These are phyloP conservation scores for Aphanocladium album DNA, from an alignment of 2,329 filamentous ascomycete species.

Conservation along the genomic window DNA sequence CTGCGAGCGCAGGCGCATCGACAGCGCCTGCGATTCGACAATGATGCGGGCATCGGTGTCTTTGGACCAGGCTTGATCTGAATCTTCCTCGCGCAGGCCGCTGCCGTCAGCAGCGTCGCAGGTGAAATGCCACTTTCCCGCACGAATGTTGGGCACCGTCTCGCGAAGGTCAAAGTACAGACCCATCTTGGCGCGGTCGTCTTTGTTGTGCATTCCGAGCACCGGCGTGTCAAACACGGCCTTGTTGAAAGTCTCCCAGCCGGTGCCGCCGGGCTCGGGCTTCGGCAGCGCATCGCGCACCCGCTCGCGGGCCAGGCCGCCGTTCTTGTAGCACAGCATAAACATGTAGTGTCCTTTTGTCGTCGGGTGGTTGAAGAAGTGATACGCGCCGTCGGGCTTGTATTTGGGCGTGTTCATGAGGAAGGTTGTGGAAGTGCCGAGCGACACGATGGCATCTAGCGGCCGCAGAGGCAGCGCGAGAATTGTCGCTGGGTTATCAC, in stretches of 20 bases:
- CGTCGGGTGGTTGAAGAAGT: constrained; percentile 98
- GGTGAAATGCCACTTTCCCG: constrained; percentile 82
- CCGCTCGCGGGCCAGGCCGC: constrained; percentile 84
- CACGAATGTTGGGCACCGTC: constrained; percentile 85
- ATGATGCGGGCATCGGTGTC: constrained; percentile 77
- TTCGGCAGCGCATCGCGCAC: constrained; percentile 75
- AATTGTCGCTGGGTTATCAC: constrained; percentile 94
- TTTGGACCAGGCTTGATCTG: constrained; percentile 39
- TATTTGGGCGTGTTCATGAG: constrained; percentile 95
- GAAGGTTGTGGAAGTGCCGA: constrained; percentile 95
- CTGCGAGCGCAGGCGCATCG: constrained; percentile 78
- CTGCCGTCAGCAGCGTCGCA: constrained; percentile 50
- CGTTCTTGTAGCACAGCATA: constrained; percentile 99
- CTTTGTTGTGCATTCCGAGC: constrained; percentile 52
- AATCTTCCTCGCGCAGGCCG: constrained; percentile 34
- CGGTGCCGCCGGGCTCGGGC: constrained; percentile 39
- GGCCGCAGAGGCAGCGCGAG: constrained; percentile 81
- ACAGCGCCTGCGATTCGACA: constrained; percentile 91
- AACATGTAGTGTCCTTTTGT: constrained; percentile 95
- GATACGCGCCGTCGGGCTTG: constrained; percentile 82
- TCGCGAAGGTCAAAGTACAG: constrained; percentile 95
- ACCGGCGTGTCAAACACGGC: constrained; percentile 63
- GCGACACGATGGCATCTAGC: constrained; percentile 87
- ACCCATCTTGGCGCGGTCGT: constrained; percentile 70
- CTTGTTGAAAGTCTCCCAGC: constrained; percentile 79